phyloP scores from a whole-genome alignment of 306 rosid genomes.

The Vicia faba region DNA sequence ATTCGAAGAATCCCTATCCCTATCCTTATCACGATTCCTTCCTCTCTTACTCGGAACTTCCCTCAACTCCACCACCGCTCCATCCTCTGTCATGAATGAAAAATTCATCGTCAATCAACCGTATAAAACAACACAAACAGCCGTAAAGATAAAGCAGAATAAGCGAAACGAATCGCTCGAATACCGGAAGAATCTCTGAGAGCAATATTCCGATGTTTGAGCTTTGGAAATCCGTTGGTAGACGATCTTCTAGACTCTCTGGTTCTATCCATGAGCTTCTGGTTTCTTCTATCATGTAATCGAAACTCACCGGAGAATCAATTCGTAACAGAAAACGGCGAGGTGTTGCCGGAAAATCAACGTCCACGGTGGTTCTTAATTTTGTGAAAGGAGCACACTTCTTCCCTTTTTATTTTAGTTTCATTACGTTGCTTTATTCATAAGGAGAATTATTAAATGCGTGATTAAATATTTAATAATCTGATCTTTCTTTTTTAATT shows the following conservation, averaged over 20 bases:
- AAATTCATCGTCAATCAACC: not conserved
- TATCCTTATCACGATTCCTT: conserved; percentile 44
- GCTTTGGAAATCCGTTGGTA: conserved; percentile 40
- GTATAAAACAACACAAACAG: not conserved
- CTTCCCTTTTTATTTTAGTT: conserved; percentile 23
- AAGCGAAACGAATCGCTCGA: not conserved
- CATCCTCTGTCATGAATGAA: conserved; percentile 43
- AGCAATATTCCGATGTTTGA: conserved; percentile 42
- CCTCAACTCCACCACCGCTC: conserved; percentile 43
- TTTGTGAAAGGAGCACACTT: conserved; percentile 13
- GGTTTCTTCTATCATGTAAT: conserved; percentile 45
- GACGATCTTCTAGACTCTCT: conserved; percentile 62
- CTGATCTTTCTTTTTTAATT: conserved; percentile 10
- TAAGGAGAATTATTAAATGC: conserved; percentile 28
- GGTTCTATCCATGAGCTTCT: conserved; percentile 55
- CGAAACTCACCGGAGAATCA: conserved; percentile 11
- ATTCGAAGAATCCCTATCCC: conserved; percentile 28
- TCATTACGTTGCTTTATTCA: conserved; percentile 37
- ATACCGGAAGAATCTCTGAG: conserved; percentile 56
- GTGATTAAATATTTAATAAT: conserved; percentile 31
- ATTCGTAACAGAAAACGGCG: not conserved
- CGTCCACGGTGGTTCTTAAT: conserved; percentile 23
- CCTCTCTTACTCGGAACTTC: conserved; percentile 44
- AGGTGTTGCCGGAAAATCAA: conserved; percentile 33
- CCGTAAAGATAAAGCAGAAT: not conserved